Evolutionary conservation across 768 basidiomycete genomes (phyloP), one percentile per base, ranked within the genome.

Genomic region (Stropharia rugosoannulata): DNA sequence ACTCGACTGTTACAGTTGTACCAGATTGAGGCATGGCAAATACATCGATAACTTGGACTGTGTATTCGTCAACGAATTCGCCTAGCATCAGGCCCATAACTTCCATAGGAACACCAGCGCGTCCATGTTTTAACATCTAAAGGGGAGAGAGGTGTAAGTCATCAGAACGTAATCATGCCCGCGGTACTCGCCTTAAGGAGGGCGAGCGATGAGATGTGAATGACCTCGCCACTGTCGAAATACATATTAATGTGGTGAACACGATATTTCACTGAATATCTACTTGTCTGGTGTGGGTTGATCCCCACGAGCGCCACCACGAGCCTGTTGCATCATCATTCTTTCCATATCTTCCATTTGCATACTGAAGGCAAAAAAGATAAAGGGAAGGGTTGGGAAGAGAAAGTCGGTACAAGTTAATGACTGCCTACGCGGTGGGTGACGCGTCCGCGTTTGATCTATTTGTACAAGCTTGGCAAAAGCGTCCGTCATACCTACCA

Each of bases 1-100:
- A 96, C 73, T 98, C 95, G 58, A 98, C 95, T 47, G 93, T 94
- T 41, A 98, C 96, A 0, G 93, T 95, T 15, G 96, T 98, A 59
- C 96, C 96, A 13, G 93, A 94, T 65, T 98, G 96, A 44, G 96
- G 96, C 96, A 98, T 98, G 43, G 96, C 96, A 65, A 98, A 98
- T 58, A 98, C 96, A 68, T 98, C 96, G 70, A 95, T 88, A 41
- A 94, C 90, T 72, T 94, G 88, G 44, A 96, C 86, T 4, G 89
- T 90, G 78, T 96, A 96, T 68, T 98, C 97, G 76, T 99, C 97
- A 45, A 98, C 93, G 63, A 98, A 98, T 70, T 97, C 95, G 12
- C 96, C 95, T 19, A 98, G 80, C 93, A 98, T 95, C 38, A 95
- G 84, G 58, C 93, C 92, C 96, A 99, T 98, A 62, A 98, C 96